These are phyloP conservation scores for Nakaseomyces glabratus DNA, from an alignment of 1,139 yeast genomes.

Conservation along the genomic window DNA sequence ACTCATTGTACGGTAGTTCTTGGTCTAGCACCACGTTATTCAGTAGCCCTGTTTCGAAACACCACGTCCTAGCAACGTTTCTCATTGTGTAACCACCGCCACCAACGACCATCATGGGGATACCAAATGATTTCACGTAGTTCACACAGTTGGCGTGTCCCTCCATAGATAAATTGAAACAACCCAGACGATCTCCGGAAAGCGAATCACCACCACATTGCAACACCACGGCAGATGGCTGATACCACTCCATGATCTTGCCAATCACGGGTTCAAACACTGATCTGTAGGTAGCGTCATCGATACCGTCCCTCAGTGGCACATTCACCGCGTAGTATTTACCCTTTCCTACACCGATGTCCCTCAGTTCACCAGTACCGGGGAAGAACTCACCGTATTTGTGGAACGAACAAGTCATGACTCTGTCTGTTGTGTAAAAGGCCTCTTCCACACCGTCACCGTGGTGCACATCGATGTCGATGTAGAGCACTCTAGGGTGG, in stretches of 20 bases:
- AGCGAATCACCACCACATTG: conserved; percentile 98
- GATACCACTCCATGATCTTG: conserved; percentile 71
- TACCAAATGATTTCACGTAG: conserved; percentile 73
- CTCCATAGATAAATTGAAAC: conserved; percentile 79
- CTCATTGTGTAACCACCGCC: conserved; percentile 99
- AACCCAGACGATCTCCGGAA: conserved; percentile 88
- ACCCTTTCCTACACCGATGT: conserved; percentile 80
- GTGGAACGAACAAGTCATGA: conserved; percentile 91
- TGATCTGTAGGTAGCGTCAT: conserved; percentile 77
- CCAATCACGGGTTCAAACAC: conserved; percentile 78
- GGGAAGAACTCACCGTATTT: conserved; percentile 96
- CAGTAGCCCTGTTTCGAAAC: conserved; percentile 83
- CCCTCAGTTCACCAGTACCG: conserved; percentile 87
- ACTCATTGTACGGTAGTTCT: conserved; percentile 91
- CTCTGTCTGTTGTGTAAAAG: conserved; percentile 88
- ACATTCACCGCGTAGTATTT: conserved; percentile 81
- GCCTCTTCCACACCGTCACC: conserved; percentile 99
- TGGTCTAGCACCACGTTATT: conserved; percentile 70
- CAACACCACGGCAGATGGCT: conserved; percentile 86
- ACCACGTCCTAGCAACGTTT: conserved; percentile 94
- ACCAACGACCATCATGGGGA: conserved; percentile 86
- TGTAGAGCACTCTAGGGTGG: conserved; percentile 84
- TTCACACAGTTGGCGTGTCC: conserved; percentile 96
- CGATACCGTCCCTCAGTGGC: conserved; percentile 93
- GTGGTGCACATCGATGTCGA: conserved; percentile 93